Conservation (phyloP, 768 basidiomycete species). For the Lyophyllum shimeji region DNA sequence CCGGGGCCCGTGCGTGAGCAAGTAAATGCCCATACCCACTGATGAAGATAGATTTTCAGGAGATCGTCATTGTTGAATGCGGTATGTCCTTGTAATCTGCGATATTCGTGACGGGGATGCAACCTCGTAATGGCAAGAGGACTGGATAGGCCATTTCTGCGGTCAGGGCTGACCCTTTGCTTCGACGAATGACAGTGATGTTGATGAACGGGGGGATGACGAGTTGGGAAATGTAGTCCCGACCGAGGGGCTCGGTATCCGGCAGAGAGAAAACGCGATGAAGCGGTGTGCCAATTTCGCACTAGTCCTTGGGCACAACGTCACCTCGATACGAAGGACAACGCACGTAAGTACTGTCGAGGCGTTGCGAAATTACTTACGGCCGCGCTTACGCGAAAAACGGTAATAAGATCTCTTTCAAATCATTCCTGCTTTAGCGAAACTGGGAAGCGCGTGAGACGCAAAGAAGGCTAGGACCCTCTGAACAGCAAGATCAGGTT, state of each 20-base stretch:
- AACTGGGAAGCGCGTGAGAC: neutral
- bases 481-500: neutral
- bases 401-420: neutral
- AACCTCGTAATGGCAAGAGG: neutral
- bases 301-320: neutral
- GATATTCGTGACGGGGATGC: neutral
- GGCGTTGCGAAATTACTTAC: neutral
- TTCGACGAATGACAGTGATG: constrained; percentile 1
- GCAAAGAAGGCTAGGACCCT: neutral
- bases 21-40: neutral
- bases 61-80: neutral
- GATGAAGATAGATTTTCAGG: neutral
- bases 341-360: neutral
- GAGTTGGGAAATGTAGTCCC: neutral
- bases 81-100: neutral
- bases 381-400: neutral
- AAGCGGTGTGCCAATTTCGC: neutral
- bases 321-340: neutral
- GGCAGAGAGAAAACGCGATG: no score
- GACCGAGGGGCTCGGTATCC: neutral
- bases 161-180: neutral
- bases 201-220: neutral
- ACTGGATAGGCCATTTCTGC: neutral
- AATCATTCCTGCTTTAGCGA: neutral
- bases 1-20: neutral